Conservation (phyloP, 2,329 filamentous ascomycete species). For the Diaporthe citrichinensis region DNA sequence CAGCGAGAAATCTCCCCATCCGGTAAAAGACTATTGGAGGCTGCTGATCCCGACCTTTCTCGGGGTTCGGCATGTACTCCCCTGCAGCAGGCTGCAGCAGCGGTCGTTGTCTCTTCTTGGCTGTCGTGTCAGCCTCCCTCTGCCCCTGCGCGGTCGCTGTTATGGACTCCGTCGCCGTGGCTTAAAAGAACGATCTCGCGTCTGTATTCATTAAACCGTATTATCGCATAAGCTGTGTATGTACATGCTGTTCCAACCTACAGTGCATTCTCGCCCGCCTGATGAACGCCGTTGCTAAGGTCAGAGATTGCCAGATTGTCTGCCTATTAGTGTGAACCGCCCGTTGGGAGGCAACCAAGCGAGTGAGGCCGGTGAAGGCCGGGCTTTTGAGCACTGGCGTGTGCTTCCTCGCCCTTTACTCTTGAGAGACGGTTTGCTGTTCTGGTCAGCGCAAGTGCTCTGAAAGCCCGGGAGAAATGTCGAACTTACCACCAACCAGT, state of each 20-base stretch:
- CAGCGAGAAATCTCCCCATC: not conserved
- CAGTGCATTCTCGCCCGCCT: conserved; percentile 40
- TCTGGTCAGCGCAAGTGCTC: conserved; percentile 38
- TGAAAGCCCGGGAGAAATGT: not conserved
- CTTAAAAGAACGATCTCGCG: conserved; percentile 40
- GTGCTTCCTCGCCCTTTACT: conserved; percentile 46
- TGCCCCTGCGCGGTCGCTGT: not conserved
- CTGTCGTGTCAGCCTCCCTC: conserved; percentile 3
- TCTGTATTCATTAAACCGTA: conserved; percentile 43
- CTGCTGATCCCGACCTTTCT: conserved; percentile 20
- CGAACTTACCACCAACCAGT: conserved; percentile 89
- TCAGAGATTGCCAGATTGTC: conserved; percentile 31
- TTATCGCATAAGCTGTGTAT: conserved; percentile 41
- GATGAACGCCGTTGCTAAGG: conserved; percentile 42
- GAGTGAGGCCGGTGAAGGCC: not conserved
- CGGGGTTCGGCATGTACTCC: conserved; percentile 19
- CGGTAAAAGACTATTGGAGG: not conserved
- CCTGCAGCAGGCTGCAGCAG: conserved; percentile 6
- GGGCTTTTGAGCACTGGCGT: not conserved
- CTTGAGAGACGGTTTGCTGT: conserved; percentile 59
- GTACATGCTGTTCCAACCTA: conserved; percentile 40
- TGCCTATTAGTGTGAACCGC: conserved; percentile 28
- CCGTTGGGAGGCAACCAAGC: conserved; percentile 16
- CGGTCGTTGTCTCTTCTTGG: conserved; percentile 2
- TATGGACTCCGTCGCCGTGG: not conserved